Evolutionary conservation across 176 grass and related monocot species (phyloP), one percentile per base, ranked within the genome.

Genomic region (Aechmea fasciata): DNA sequence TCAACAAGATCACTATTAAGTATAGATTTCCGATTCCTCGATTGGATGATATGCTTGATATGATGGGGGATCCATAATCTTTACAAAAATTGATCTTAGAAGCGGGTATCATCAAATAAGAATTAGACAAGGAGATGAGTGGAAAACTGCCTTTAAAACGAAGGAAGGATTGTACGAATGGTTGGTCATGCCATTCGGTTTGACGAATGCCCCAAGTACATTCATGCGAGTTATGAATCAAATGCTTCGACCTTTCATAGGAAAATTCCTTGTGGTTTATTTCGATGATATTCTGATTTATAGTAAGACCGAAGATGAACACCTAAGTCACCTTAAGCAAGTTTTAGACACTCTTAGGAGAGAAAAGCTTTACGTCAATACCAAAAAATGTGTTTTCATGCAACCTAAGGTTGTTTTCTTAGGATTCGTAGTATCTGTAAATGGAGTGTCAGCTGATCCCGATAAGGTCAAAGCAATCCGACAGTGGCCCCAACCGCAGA

Each of bases 121-220:
- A n/a, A n/a, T n/a, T n/a, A n/a, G n/a, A n/a, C n/a, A 15, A 10
- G 71, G 53, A 9, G 71, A 74, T 63, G 71, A 74, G 3, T 74
- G 71, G 71, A 74, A 74, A 11, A 74, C 22, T 10, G 51, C 74
- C 2, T 77, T 77, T 54, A 77, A 77, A 15, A 77, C 74, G 9
- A 20, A 52, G 26, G 74, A 68, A 53, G 74, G 63, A 4, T 24
- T 77, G 11, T 77, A 26, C n/a, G 74, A 77, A 23, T 77, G 74
- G 63, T 17, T 77, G 9, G 74, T 69, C 1, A 69, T 77, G 74
- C 64, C 74, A 57, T 77, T 77, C 13, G 74, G 64, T 15, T 53
- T 77, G 51, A 68, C 74, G 17, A 77, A 77, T 57, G 74, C 74
- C 55, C 74, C 74, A 13, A 59, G 64, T 49, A 77, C 74, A 9